Evolutionary conservation across 108 stramenopile species (phyloP).

Genomic region (Discostella pseudostelligera): DNA sequence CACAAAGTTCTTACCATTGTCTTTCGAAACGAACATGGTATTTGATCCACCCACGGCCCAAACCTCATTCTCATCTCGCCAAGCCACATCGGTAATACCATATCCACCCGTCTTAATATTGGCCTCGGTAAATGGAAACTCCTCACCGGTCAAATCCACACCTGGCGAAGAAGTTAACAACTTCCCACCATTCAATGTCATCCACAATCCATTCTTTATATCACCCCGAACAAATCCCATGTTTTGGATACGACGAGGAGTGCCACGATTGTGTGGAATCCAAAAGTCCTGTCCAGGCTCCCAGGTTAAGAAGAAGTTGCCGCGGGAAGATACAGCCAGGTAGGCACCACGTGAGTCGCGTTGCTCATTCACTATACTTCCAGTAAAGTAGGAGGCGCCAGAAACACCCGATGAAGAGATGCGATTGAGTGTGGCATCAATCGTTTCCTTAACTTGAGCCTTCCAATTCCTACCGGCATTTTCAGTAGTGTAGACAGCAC

Average conservation of each 20-base stretch:
- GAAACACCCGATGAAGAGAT: conserved; percentile 87
- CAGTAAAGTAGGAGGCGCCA: conserved; percentile 95
- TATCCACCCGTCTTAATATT: conserved; percentile 97
- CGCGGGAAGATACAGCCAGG: conserved; percentile 89
- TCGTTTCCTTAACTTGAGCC: conserved; percentile 97
- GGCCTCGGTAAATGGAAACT: conserved; percentile 82
- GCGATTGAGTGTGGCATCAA: conserved; percentile 96
- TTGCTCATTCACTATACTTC: conserved; percentile 87
- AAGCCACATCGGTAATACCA: conserved; percentile 96
- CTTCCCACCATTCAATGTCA: conserved; percentile 96
- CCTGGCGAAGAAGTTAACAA: conserved; percentile 55
- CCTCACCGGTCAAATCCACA: conserved; percentile 61
- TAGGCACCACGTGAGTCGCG: conserved; percentile 85
- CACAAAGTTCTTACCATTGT: conserved; percentile 91
- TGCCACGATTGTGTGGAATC: conserved; percentile 98
- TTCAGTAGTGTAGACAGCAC: conserved; percentile 92
- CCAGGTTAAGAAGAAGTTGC: conserved; percentile 98
- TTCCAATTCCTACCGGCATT: conserved; percentile 97
- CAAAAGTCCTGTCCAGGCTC: conserved; percentile 97
- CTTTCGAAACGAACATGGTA: conserved; percentile 88
- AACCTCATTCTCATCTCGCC: conserved; percentile 86
- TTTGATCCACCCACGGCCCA: conserved; percentile 97
- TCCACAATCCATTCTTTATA: conserved; percentile 93
- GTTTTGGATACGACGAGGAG: conserved; percentile 93
- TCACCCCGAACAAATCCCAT: conserved; percentile 95